Evolutionary conservation across 139 green algal species (phyloP), one percentile per base, ranked within the genome.

Genomic region (Yamagishiella unicocca): DNA sequence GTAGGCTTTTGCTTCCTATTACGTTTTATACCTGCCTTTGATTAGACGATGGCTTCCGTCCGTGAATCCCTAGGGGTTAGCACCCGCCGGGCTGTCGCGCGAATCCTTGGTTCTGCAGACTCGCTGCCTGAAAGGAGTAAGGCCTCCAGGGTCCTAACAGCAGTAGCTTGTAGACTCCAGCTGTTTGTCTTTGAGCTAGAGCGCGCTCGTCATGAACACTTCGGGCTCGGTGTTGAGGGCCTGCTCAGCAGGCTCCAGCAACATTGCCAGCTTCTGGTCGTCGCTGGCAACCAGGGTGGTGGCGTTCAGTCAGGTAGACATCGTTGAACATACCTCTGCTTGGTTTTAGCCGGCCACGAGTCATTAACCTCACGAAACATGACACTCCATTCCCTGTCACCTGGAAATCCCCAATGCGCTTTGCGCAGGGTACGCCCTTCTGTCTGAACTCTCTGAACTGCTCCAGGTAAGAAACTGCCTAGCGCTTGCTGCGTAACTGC

Each of bases 141-240:
- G 72, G 72, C 72, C 14, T 81, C 72, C 25, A 64, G 42, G 31
- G 72, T 81, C 2, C 9, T 81, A 10, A 81, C 72, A 8, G 38
- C 45, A 40, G 42, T 81, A 6, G 72, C 72, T 38, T 81, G 72
- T 25, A 53, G 72, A 25, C 45, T 81, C 9, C 72, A 81, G 43
- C 29, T 81, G 10, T 62, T 81, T 81, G 72, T 64, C 14, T 64
- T 43, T 81, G 72, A 81, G 43, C 25, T 81, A 27, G 72, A 81
- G 72, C 43, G 43, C 27, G 43, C 42, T 55, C 40, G 38, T 54
- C 33, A 24, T 33, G 70, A 55, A 5, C 67, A 27, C 19, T 31
- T 78, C 35, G 70, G 40, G 31, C 9, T 74, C 4, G 38, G 70
- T 40, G 55, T 78, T 40, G 70, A 78, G 24, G 29, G 33, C 38